phyloP scores from a whole-genome alignment of 2,329 filamentous ascomycete genomes.

The Fusarium begoniae region DNA sequence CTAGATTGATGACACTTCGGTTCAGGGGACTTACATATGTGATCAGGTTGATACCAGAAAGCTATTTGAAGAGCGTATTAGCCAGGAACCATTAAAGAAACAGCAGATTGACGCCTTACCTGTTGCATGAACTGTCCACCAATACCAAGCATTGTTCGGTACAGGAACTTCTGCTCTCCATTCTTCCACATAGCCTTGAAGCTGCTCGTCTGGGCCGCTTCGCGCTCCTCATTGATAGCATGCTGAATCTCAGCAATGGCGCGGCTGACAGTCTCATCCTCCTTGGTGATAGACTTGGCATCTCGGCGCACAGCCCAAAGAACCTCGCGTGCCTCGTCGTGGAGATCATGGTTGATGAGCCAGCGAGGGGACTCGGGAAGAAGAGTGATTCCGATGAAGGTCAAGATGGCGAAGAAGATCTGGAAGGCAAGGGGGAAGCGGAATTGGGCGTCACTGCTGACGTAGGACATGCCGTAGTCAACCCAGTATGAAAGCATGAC shows the following conservation, averaged over 20 bases:
- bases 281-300: conserved; percentile 37
- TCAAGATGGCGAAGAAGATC: conserved; percentile 52
- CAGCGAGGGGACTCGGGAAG: conserved; percentile 57
- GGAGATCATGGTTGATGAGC: conserved; percentile 50
- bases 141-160: conserved; percentile 52
- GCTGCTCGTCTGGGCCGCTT: conserved; percentile 46
- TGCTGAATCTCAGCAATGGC: conserved; percentile 51
- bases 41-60: conserved; percentile 49
- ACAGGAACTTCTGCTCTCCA: conserved; percentile 53
- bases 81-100: rapidly evolving
- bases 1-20: neutral
- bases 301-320: conserved; percentile 45
- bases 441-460: conserved; percentile 50
- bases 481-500: conserved; percentile 49
- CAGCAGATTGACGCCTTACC: neutral
- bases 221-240: conserved; percentile 52
- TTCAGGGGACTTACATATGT: conserved; percentile 37
- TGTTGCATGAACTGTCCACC: conserved; percentile 58
- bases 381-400: conserved; percentile 45
- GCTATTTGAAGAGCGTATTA: neutral
- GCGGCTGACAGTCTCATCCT: conserved; percentile 40
- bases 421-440: conserved; percentile 58
- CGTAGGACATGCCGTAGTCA: conserved; percentile 51
- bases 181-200: conserved; percentile 53
- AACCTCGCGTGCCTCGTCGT: conserved; percentile 54